Evolutionary conservation across 768 basidiomycete genomes (phyloP), one percentile per base, ranked within the genome.

Genomic region (Xanthoconium purpureum): DNA sequence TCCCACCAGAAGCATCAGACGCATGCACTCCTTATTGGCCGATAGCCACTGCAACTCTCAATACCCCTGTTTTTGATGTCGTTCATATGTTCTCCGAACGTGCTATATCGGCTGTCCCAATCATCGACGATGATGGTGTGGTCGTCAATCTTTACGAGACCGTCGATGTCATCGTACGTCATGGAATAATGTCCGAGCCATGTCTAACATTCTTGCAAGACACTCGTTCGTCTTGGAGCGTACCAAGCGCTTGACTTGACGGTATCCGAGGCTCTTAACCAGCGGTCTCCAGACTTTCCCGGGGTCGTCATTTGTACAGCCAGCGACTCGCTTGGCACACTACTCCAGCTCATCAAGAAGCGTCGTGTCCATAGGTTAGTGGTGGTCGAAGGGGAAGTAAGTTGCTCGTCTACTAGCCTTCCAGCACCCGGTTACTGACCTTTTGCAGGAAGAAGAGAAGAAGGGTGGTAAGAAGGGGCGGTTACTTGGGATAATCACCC

Each of bases 31-130:
- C 89, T 1, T 98, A 86, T 72, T 82, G 88, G 70, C 97, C 97
- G 3, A 86, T 98, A 54, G 89, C 91, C 6, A 97, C 94, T 0
- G 96, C 96, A 12, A 94, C 86, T 33, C 78, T 96, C 66, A 77
- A 85, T 54, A 97, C 96, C 0, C 89, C 91, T 30, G 97, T 99
- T 3, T 98, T 97, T 65, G 94, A 98, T 66, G 94, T 98, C 57
- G 97, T 98, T 3, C 97, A 99, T 68, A 94, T 96, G 89, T 98
- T 98, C 71, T 96, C 93, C 0, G 91, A 94, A 71, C 83, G 89
- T 42, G 88, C 94, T 29, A 97, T 99, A 63, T 94, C 92, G 10
- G 96, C 96, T 6, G 96, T 99, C 6, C 97, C 97, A 9, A 98
- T 99, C 68, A 81, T 98, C 32, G 92, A 99, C 64, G 84, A 89